Percentiles rank a stretch among this genome's conserved stretches.
phyloP scores from a whole-genome alignment of 257 asterid genomes.

The Thymus mandschuricus region DNA sequence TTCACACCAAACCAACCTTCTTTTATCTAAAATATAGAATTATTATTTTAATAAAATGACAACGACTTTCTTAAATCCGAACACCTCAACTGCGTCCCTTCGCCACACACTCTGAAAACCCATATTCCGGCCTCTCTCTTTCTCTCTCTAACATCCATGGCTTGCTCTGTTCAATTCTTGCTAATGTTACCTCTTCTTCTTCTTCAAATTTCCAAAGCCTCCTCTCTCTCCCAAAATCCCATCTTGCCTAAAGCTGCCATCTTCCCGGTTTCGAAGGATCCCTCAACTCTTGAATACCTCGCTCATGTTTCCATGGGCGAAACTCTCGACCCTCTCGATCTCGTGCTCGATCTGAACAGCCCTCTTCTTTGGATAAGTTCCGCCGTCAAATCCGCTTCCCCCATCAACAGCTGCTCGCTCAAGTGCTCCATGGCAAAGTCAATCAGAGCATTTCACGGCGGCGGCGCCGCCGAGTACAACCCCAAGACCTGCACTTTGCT shows the following conservation, averaged over 20 bases:
- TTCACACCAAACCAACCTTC: too few species aligned
- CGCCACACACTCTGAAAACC: conserved; percentile 45
- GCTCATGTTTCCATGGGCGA: conserved; percentile 48
- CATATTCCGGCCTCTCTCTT: neutral
- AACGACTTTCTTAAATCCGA: conserved; percentile 32
- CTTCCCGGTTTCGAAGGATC: conserved; percentile 57
- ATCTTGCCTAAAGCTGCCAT: conserved; percentile 62
- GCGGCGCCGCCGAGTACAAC: conserved; percentile 18
- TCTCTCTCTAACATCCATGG: conserved; percentile 38
- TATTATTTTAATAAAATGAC: neutral
- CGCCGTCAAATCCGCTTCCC: conserved; percentile 20
- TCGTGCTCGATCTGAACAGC: conserved; percentile 63
- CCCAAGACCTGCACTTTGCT: conserved; percentile 51
- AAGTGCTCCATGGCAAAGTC: conserved; percentile 69
- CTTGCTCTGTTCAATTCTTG: conserved; percentile 34
- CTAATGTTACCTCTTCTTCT: conserved; percentile 24
- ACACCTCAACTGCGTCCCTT: conserved; percentile 44
- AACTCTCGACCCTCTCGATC: conserved; percentile 40
- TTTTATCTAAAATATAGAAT: neutral
- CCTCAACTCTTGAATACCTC: conserved; percentile 58
- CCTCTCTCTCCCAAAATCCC: conserved; percentile 52
- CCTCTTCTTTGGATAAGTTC: conserved; percentile 63
- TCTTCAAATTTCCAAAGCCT: conserved; percentile 21
- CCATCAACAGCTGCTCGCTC: conserved; percentile 52
- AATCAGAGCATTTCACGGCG: neutral